Conservation (phyloP, 371 early-diverging fungal genomes). For the Saksenaea oblongispora region DNA sequence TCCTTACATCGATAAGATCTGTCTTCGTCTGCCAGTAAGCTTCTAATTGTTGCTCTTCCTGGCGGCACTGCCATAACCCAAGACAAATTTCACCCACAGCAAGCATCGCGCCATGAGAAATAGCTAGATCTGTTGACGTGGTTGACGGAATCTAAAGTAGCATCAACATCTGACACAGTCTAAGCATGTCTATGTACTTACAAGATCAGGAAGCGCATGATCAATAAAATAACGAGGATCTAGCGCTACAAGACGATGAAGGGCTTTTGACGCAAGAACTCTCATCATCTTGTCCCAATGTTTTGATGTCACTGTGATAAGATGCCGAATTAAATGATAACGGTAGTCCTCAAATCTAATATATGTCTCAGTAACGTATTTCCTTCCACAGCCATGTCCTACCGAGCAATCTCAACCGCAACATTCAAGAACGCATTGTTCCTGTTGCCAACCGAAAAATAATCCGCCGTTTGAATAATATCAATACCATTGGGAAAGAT, state of each 20-base stretch:
- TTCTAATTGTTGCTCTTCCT: slow-evolving; percentile 9
- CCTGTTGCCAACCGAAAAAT: slow-evolving; percentile 87
- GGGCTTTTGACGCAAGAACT: slow-evolving; percentile 70
- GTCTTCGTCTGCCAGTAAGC: slow-evolving; percentile 28
- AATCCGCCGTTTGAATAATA: slow-evolving; percentile 89
- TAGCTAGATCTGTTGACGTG: slow-evolving; percentile 59
- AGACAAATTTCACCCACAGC: slow-evolving; percentile 72
- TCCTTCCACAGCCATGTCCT: slow-evolving; percentile 17
- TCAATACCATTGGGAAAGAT: slow-evolving; percentile 93
- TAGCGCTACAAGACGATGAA: slow-evolving; percentile 62
- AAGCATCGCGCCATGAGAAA: slow-evolving; percentile 80
- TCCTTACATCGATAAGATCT: slow-evolving; percentile 33
- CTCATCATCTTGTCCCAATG: slow-evolving; percentile 93
- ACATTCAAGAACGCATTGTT: slow-evolving; percentile 70
- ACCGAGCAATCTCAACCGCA: slow-evolving; percentile 72
- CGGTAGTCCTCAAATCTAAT: slow-evolving; percentile 76
- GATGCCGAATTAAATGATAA: slow-evolving; percentile 70
- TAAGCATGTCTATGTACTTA: slow-evolving; percentile 13
- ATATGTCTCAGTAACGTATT: not conserved
- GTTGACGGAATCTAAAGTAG: slow-evolving; percentile 56
- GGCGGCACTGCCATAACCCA: slow-evolving; percentile 46
- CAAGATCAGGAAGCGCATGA: slow-evolving; percentile 45
- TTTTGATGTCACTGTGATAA: slow-evolving; percentile 55
- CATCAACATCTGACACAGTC: not conserved
- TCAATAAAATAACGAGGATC: slow-evolving; percentile 60